Evolutionary conservation across 495 filamentous ascomycete genomes (phyloP), one percentile per base, ranked within the genome.

Genomic region (Aspergillus haitiensis): DNA sequence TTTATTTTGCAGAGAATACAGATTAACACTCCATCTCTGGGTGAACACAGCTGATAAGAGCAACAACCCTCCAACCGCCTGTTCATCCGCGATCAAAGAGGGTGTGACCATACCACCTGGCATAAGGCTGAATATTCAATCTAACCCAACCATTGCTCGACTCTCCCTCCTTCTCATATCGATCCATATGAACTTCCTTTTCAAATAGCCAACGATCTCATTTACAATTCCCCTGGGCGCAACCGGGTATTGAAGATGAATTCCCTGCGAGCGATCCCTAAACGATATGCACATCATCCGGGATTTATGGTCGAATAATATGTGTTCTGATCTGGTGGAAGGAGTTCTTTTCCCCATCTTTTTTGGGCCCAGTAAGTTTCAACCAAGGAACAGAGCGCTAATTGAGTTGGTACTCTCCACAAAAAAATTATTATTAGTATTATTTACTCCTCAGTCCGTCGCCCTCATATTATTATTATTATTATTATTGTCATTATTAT

Each of bases 281-380:
- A n/a, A 40, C 10, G 10, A 40, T 40, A 40, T 40, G 37, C 37
- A 40, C 37, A 9, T 11, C 37, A 8, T 40, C 37, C n/a, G 37
- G 37, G 37, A 40, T 8, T 40, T 3, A 11, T 11, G n/a, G 4
- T 9, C 39, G 39, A 15, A 42, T 21, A 47, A 9, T 21, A 7
- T 18, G 44, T 18, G 21, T 16, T 6, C 15, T 11, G 48, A 51
- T 51, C 48, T 51, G 48, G 48, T 51, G 27, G 13, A 16, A 57
- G 39, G 53, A 56, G 27, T 36, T 56, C 53, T 16, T 48, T 46
- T 34, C 35, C 37, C 37, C 21, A 45, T 45, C 52, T 55, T 45
- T 44, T 55, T 18, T 58, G 46, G 46, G 55, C 34, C 56, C 35
- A 18, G 33, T 37, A 48, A 58, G 56, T 58, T 56, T 12, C 15